Evolutionary conservation across 768 basidiomycete genomes (phyloP).

Genomic region (Russula olivacea): DNA sequence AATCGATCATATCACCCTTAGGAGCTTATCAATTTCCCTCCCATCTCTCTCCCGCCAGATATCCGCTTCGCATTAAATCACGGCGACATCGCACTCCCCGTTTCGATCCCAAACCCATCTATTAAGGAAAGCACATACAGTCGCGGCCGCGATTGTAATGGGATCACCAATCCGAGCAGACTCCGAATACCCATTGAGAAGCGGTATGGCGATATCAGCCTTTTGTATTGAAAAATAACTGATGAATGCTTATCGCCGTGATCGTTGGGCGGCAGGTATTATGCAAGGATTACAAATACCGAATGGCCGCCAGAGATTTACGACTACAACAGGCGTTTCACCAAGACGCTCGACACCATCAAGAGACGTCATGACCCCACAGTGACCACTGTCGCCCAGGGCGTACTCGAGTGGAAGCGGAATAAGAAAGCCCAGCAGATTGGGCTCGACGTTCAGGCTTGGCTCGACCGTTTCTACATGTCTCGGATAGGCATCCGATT

Average conservation of each 20-base stretch:
- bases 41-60: conserved; percentile 60
- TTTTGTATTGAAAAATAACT: neutral
- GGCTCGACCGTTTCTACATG: conserved; percentile 97
- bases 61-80: conserved; percentile 59
- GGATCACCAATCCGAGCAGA: conserved; percentile 36
- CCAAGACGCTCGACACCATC: conserved; percentile 77
- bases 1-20: conserved; percentile 31
- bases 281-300: conserved; percentile 64
- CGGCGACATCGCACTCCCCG: conserved; percentile 52
- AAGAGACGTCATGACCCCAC: conserved; percentile 96
- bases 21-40: conserved; percentile 87
- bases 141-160: conserved; percentile 35
- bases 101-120: conserved; percentile 76
- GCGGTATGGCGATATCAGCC: conserved; percentile 44
- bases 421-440: conserved; percentile 62
- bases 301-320: conserved; percentile 89
- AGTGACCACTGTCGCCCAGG: conserved; percentile 94
- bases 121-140: conserved; percentile 33
- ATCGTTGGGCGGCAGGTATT: conserved; percentile 54
- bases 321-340: conserved; percentile 91
- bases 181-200: conserved; percentile 80
- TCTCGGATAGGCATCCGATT: conserved; percentile 94
- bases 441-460: conserved; percentile 84
- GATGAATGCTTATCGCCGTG: conserved; percentile 3
- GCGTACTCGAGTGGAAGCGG: conserved; percentile 94